Evolutionary conservation across 805 yeast genomes (phyloP), one percentile per base, ranked within the genome.

Genomic region (Lachancea nothofagi): DNA sequence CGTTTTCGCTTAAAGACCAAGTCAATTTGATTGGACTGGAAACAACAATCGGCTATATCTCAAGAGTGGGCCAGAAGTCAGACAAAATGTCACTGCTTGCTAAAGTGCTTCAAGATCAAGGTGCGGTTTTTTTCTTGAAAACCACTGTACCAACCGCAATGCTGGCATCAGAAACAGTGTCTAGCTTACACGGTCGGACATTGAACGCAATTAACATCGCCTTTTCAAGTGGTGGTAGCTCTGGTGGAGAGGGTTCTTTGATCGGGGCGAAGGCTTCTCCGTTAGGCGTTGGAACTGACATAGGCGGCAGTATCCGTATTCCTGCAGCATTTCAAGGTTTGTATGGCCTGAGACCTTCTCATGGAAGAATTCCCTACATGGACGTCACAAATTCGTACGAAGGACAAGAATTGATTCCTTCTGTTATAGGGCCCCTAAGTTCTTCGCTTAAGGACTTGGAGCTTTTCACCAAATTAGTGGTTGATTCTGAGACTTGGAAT

Each of bases 201-300:
- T 57, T 65, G 45, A 77, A 77, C 49, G 74, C 79, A 4, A 56
- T 62, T 55, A 78, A 77, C 53, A 60, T 72, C 38, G 53, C 60
- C 6, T 65, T 77, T 40, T 67, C 78, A 21, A 60, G 77, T 3
- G 83, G 83, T 40, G 83, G 83, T 17, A 72, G 79, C 1, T 72
- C 79, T 3, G 80, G 81, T 19, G 83, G 83, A 36, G 83, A 77
- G 53, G 83, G 81, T 43, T 72, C 78, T 1, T 53, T 73, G 40
- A 72, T 75, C 35, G 71, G 70, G 3, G 65, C 70, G 33, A 66
- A 67, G 32, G 81, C 74, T 4, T 72, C 80, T n/a, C 66, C 75
- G 2, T 44, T 77, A 25, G 84, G 78, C 12, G 62, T 74, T 26
- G 83, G 83, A 20, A 72, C 80, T 25, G 83, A 77, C 53, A 76